Base-by-base conservation (phyloP, 345 rosid genomes). In the Schrenkiella parvula region DNA sequence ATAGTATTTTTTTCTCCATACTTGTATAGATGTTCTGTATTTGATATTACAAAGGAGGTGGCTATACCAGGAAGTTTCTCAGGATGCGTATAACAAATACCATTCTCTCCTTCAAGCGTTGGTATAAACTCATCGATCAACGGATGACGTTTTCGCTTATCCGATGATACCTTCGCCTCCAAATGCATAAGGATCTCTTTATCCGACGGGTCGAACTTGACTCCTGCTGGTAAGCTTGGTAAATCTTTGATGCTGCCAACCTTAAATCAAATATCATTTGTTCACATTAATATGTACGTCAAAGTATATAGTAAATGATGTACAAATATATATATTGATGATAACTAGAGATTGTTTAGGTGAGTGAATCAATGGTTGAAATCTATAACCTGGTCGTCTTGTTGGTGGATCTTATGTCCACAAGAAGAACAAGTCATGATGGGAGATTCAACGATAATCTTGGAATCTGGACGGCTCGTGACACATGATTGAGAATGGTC, bases 71-170 rank as follows among this genome's bases (percentile, higher is more conserved):
- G 99, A 12, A 95, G 90, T 80, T 78, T 89, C 68, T 91, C 92
- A 1, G 99, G 99, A 71, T 93, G 99, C 13, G 96, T 86, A 46
- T 83, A 93, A 75, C 99, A 93, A 82, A 93, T 93, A 15, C 99
- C 99, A 74, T 89, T 87, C 19, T 89, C 87, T 5, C 95, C 96
- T 47, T 88, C 95, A 7, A 93, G 80, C 2, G 99, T 88, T 1
- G 90, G 89, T 63, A 93, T 93, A 80, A 93, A 93, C 64, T 88
- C 90, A 69, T 89, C 89, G 4, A 89, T 89, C 25, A 95, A 82
- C 37, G 97, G 97, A 78, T 95, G 97, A 63, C 88, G 74, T 70
- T 87, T 87, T 14, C 79, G 69, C 25, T 25, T 61, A 73, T 86
- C 93, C 0, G 88, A 82, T 47, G 80, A 66, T 7, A 82, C 81